Base-by-base conservation (phyloP, 257 asterid genomes). In the Solanum sejunctum region DNA sequence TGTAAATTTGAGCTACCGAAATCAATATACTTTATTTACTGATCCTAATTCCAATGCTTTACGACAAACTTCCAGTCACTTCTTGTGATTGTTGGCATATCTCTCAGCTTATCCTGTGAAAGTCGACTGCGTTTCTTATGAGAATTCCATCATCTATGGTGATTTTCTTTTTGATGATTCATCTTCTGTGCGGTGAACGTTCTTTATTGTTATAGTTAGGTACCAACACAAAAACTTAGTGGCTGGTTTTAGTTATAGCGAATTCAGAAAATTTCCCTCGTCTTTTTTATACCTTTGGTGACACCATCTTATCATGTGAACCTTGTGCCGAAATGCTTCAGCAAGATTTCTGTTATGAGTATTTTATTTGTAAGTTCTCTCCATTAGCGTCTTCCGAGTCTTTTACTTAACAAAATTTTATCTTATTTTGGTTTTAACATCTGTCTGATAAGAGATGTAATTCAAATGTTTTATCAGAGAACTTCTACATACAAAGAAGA, bases 401-500 rank as follows among this genome's bases (percentile, higher is more conserved):
- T 23, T 70, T 83, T 21, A 47, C 55, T 18, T 28, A 16, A 16
- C 78, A 43, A 43, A 43, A 20, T 21, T 12, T 20, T 41, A 43
- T 43, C 18, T 12, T 49, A 21, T 75, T 61, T 64, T 58, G 15
- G 47, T 39, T 39, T 63, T 16, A 12, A 4, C 51, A 9, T 39
- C 55, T 11, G 8, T 41, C 15, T 21, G 21, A 47, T 72, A 21
- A 75, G 8, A 8, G 23, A 21, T 0, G 15, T 15, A 49, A 77
- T 51, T 77, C 47, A 8, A 16, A 57, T 83, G 82, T 60, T 28
- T 61, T 66, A 83, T 84, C 89, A 96, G 99, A 95, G 97, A 93
- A 83, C 95, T 93, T 71, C 66, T 96, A 45, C 93, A 89, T 23
- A 96, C 98, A 9, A 90, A 84, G 85, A 89, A 87, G 88, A 88